phyloP scores from a whole-genome alignment of 768 basidiomycete genomes.

The Pisolithus tinctorius region DNA sequence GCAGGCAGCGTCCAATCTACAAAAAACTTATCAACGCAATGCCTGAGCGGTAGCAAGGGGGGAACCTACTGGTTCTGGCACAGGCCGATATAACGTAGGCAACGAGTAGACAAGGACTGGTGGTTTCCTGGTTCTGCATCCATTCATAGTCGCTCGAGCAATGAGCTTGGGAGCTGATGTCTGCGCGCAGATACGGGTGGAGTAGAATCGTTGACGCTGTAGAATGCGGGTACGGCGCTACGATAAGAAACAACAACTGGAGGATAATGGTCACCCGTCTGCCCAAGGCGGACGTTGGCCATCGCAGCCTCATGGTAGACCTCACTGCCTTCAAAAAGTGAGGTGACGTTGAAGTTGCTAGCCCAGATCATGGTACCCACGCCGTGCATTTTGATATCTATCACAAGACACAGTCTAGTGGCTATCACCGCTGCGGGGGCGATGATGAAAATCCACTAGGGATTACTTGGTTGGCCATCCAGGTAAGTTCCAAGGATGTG shows the following conservation, averaged over 20 bases:
- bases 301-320: too few species aligned
- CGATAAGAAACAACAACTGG: neutral
- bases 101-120: conserved; percentile 19
- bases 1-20: conserved; percentile 22
- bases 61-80: conserved; percentile 16
- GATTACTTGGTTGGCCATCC: too few species aligned
- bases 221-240: too few species aligned
- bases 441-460: too few species aligned
- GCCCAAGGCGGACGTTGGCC: too few species aligned
- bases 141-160: conserved; percentile 16
- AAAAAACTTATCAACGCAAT: neutral
- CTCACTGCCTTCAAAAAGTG: too few species aligned
- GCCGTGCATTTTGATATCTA: neutral
- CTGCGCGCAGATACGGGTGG: conserved; percentile 6
- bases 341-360: too few species aligned
- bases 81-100: conserved; percentile 28
- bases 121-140: conserved; percentile 17
- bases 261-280: too few species aligned
- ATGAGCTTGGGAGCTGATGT: conserved; percentile 7
- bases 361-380: neutral
- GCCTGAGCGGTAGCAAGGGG: neutral
- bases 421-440: neutral
- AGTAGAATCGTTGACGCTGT: neutral
- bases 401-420: too few species aligned
- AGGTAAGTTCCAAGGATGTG: too few species aligned